Base-by-base conservation (phyloP, 257 asterid genomes). In the Perilla frutescens region DNA sequence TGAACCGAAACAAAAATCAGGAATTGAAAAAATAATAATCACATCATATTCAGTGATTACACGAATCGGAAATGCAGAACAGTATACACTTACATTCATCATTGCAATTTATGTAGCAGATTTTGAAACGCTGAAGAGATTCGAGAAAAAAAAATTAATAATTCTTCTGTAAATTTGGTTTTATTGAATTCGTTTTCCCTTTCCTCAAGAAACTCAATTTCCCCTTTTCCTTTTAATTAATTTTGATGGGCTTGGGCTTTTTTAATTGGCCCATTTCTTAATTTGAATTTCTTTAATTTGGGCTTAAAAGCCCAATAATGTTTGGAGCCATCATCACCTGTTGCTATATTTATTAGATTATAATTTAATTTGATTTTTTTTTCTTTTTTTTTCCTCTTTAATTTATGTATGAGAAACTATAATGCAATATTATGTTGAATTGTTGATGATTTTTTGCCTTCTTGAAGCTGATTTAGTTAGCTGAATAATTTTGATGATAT, bases 191-290 rank as follows among this genome's bases (percentile, higher is more conserved):
- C 55, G 71, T 34, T 85, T 83, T 31, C 87, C 87, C 86, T 79
- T 84, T 51, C 45, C 77, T 50, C 83, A 85, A 83, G 87, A 70
- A 76, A 85, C 53, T 63, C 12, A 12, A 12, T 12, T 44, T 44
- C 9, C 2, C 49, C 45, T 43, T 4, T 4, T 41, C 37, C 8
- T 62, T 4, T 1, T 8, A n/a, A 7, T 39, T 39, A 0, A n/a
- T 37, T 39, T 8, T 4, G 8, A 62, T 62, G 68, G 68, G 68
- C 68, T 5, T 62, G 68, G 68, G 68, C 68, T 5, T 41, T 5
- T 6, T 0, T 20, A 20, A 20, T 20, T 20, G 26, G 26, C 26
- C 26, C 26, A 20, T 20, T 20, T 20, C 26, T 20, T 20, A 20
- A 20, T 20, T 20, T 20, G 26, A 20, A 20, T 20, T 20, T 20